Conservation (phyloP, 192 early-diverging fungal species). For the Coemansia sp. region DNA sequence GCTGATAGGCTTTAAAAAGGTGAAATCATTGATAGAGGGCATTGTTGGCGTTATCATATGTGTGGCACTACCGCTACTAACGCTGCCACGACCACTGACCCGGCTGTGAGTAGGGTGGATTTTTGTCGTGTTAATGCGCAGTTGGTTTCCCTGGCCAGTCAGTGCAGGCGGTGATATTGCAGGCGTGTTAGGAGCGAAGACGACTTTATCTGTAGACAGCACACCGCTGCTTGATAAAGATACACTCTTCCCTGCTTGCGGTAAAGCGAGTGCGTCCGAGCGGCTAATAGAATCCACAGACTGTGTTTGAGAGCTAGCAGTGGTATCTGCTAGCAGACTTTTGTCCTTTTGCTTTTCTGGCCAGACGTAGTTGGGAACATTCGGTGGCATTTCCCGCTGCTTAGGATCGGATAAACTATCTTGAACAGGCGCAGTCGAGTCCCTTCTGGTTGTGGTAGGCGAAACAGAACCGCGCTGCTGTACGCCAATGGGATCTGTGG, state of each 20-base stretch:
- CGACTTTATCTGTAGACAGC: no score
- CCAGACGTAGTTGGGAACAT: no score
- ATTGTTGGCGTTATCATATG: conserved; percentile 53
- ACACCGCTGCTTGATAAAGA: neutral
- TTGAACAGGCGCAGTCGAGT: neutral
- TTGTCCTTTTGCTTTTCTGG: neutral
- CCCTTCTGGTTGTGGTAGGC: no score
- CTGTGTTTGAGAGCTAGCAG: neutral
- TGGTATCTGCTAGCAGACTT: no score
- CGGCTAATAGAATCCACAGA: neutral
- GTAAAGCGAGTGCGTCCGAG: neutral
- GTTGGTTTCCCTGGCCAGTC: neutral
- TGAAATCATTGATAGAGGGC: conserved; percentile 85
- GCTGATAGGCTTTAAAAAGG: conserved; percentile 85
- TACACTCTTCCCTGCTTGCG: neutral
- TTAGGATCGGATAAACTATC: neutral
- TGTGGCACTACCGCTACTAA: conserved; percentile 5
- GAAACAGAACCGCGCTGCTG: no score
- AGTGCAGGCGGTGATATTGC: neutral
- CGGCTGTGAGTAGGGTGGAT: conserved; percentile 1
- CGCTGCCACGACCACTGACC: neutral
- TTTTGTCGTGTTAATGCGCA: conserved; percentile 16
- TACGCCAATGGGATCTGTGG: neutral
- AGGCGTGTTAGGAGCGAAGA: no score
- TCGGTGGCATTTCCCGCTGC: neutral